A percentile compares a stretch with the other conserved stretches of the same genome.
phyloP scores from a whole-genome alignment of 768 basidiomycete species.

The Boletus rubropictus region DNA sequence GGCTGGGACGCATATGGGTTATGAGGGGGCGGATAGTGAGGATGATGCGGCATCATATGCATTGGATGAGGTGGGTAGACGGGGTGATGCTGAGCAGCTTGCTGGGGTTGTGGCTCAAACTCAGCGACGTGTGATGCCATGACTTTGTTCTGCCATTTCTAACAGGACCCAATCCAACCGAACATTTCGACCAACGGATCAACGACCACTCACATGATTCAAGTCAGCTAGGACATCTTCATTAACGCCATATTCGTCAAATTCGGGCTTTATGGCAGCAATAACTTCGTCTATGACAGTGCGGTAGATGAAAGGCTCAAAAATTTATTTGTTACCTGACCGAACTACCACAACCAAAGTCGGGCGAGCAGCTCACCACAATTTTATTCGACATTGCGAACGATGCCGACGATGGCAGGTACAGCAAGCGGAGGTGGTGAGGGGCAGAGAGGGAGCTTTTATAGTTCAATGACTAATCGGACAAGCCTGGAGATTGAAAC shows the following conservation, averaged over 20 bases:
- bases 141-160: slow-evolving; percentile 98
- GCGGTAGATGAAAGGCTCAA: slow-evolving; percentile 89
- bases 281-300: slow-evolving; percentile 97
- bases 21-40: slow-evolving; percentile 49
- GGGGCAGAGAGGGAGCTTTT: slow-evolving; percentile 33
- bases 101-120: slow-evolving; percentile 61
- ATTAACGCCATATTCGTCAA: slow-evolving; percentile 93
- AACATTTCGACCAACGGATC: slow-evolving; percentile 9
- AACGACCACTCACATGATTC: slow-evolving; percentile 64
- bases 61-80: slow-evolving; percentile 57
- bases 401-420: slow-evolving; percentile 24
- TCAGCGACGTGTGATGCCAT: slow-evolving; percentile 93
- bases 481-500: slow-evolving; percentile 39
- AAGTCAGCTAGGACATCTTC: slow-evolving; percentile 86
- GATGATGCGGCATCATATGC: slow-evolving; percentile 50
- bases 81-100: slow-evolving; percentile 43
- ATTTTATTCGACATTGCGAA: slow-evolving; percentile 91
- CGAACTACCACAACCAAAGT: slow-evolving; percentile 52
- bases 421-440: slow-evolving; percentile 32
- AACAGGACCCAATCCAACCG: slow-evolving; percentile 8
- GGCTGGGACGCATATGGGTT: slow-evolving; percentile 45
- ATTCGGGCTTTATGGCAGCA: slow-evolving; percentile 79
- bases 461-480: slow-evolving; percentile 35
- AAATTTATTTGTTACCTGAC: slow-evolving; percentile 45
- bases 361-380: slow-evolving; percentile 86